phyloP scores from a whole-genome alignment of 768 basidiomycete species.

The Galerina marginata region DNA sequence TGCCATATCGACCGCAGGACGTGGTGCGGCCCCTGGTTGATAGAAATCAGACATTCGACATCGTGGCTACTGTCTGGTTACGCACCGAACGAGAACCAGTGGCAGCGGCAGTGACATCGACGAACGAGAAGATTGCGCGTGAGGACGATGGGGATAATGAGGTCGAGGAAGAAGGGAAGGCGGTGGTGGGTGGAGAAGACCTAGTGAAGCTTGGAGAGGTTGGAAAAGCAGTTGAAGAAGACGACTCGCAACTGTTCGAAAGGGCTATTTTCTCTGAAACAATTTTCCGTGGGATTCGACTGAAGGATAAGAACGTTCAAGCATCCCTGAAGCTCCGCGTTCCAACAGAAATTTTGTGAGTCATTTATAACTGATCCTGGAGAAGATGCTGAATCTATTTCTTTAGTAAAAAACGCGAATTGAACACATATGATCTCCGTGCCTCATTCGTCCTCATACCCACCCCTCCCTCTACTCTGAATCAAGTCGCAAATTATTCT shows the following conservation, averaged over 20 bases:
- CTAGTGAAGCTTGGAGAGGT: no score
- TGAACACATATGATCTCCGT: slow-evolving; percentile 39
- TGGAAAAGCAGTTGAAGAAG: neutral
- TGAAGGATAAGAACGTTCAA: slow-evolving; percentile 30
- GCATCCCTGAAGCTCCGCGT: slow-evolving; percentile 32
- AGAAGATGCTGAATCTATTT: neutral
- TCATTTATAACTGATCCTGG: neutral
- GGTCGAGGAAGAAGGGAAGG: neutral
- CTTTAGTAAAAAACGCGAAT: slow-evolving; percentile 25
- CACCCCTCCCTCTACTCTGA: slow-evolving; percentile 33
- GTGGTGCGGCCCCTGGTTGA: slow-evolving; percentile 22
- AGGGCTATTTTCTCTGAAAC: slow-evolving; percentile 32
- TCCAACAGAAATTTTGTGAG: slow-evolving; percentile 39
- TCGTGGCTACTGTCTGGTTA: slow-evolving; percentile 25
- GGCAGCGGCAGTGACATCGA: neutral
- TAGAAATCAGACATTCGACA: slow-evolving; percentile 17
- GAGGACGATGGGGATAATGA: neutral
- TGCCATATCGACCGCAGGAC: slow-evolving; percentile 7
- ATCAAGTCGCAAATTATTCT: slow-evolving; percentile 34
- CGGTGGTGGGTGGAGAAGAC: neutral
- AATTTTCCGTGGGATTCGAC: slow-evolving; percentile 31
- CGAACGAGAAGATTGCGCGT: neutral
- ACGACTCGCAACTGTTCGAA: slow-evolving; percentile 9
- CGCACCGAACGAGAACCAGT: neutral
- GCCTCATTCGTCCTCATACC: slow-evolving; percentile 43